phyloP scores from a whole-genome alignment of 176 grass and related monocot genomes.

The Carex pumila region DNA sequence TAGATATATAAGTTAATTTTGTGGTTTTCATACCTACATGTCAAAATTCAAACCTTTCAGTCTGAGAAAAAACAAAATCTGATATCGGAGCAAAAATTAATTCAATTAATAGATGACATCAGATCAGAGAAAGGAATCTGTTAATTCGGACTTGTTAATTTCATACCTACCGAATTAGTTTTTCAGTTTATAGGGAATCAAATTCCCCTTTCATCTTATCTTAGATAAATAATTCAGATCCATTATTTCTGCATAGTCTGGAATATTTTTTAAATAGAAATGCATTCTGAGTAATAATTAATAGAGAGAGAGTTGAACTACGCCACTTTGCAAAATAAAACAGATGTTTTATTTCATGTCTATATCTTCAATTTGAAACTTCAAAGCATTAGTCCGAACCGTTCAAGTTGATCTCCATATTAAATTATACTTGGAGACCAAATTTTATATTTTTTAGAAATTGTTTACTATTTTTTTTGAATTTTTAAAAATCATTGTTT shows the following conservation, averaged over 20 bases:
- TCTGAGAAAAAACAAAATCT: not conserved
- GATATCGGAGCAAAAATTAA: not conserved
- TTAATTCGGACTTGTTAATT: not conserved
- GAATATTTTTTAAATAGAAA: too few species aligned
- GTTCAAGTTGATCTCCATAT: too few species aligned
- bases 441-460: too few species aligned
- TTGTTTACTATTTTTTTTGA: too few species aligned
- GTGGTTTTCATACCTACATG: not conserved
- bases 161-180: not conserved
- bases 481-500: too few species aligned
- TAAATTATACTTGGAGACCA: too few species aligned
- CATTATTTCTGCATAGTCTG: not conserved
- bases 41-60: not conserved
- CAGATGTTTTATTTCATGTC: too few species aligned
- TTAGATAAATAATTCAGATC: not conserved
- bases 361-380: too few species aligned
- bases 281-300: not conserved
- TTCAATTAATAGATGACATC: not conserved
- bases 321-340: too few species aligned
- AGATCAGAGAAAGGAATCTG: not conserved
- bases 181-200: not conserved
- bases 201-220: not conserved
- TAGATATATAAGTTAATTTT: not conserved
- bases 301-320: too few species aligned
- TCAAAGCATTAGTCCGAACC: too few species aligned